Percentiles rank a stretch among this genome's conserved stretches.
Evolutionary conservation across 371 early-diverging fungal species (phyloP).

Genomic region (Mucor lusitanicus): DNA sequence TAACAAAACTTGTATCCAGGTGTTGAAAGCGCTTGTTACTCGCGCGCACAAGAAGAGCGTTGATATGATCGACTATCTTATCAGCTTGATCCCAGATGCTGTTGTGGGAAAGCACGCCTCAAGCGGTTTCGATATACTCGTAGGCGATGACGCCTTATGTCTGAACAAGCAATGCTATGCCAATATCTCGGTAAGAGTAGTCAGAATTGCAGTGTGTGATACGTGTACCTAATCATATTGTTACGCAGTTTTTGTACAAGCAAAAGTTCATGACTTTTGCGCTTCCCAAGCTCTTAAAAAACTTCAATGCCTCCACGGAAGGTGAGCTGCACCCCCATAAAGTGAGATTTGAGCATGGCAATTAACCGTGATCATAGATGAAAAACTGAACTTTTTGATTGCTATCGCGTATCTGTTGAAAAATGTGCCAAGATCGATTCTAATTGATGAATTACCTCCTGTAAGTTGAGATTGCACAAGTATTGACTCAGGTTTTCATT

Average conservation of each 20-base stretch:
- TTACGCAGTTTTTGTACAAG: slow-evolving; percentile 71
- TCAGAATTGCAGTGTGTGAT: neutral
- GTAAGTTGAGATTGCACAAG: slow-evolving; percentile 38
- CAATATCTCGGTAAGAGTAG: slow-evolving; percentile 53
- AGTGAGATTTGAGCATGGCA: neutral
- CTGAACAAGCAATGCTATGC: slow-evolving; percentile 75
- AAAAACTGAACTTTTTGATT: slow-evolving; percentile 68
- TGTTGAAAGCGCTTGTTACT: slow-evolving; percentile 66
- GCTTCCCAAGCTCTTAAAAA: slow-evolving; percentile 67
- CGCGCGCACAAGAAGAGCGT: slow-evolving; percentile 49
- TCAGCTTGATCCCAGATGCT: slow-evolving; percentile 48
- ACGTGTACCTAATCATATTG: neutral
- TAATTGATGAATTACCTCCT: slow-evolving; percentile 71
- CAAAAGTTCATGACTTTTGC: slow-evolving; percentile 79
- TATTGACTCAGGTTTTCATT: neutral
- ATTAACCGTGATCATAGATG: slow-evolving; percentile 23
- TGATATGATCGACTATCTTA: slow-evolving; percentile 54
- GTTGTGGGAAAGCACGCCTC: slow-evolving; percentile 57
- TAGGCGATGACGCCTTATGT: slow-evolving; percentile 65
- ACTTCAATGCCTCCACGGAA: slow-evolving; percentile 50
- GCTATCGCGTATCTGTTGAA: slow-evolving; percentile 80
- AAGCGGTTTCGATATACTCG: slow-evolving; percentile 64
- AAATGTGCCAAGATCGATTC: slow-evolving; percentile 79
- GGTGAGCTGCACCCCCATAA: neutral
- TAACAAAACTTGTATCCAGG: slow-evolving; percentile 26